Percentiles rank a stretch among this genome's conserved stretches.
These are phyloP conservation scores for Aspergillus bertholletiae DNA, from an alignment of 495 filamentous ascomycete species.

Conservation along the genomic window DNA sequence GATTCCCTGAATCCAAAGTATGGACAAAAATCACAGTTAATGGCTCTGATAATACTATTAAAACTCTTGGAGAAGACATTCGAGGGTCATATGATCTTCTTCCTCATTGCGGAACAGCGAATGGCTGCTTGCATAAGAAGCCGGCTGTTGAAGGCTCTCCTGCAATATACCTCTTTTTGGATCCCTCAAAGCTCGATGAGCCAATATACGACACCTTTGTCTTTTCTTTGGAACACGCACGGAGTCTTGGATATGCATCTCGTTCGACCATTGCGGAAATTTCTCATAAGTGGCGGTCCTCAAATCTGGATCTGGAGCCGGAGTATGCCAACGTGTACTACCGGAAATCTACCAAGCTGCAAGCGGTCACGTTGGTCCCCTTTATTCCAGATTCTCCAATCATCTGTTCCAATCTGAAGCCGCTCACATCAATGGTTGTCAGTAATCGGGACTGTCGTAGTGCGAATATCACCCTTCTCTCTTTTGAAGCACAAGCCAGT, in stretches of 20 bases:
- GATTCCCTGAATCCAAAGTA: slow-evolving; percentile 32
- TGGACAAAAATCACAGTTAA: slow-evolving; percentile 36
- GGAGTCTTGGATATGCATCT: slow-evolving; percentile 51
- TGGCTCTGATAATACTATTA: slow-evolving; percentile 21
- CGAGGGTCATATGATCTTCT: slow-evolving; percentile 53
- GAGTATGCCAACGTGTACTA: slow-evolving; percentile 19
- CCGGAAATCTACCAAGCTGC: slow-evolving; percentile 20
- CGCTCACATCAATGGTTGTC: slow-evolving; percentile 10
- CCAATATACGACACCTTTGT: slow-evolving; percentile 57
- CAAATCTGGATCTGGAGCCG: background rate
- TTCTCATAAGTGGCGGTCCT: slow-evolving; percentile 31
- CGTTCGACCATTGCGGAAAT: slow-evolving; percentile 46
- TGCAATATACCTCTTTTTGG: slow-evolving; percentile 62
- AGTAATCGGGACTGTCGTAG: slow-evolving; percentile 16
- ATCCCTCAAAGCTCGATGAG: slow-evolving; percentile 47
- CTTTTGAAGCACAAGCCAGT: slow-evolving; percentile 13
- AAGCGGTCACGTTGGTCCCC: slow-evolving; percentile 7
- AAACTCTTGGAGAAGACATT: slow-evolving; percentile 41
- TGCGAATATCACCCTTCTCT: slow-evolving; percentile 26
- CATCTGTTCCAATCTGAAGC: slow-evolving; percentile 11
- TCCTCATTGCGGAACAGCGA: slow-evolving; percentile 66
- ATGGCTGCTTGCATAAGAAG: slow-evolving; percentile 52
- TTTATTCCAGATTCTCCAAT: slow-evolving; percentile 10
- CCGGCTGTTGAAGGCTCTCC: slow-evolving; percentile 11
- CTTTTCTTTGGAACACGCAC: slow-evolving; percentile 52